phyloP scores from a whole-genome alignment of 352 stramenopile genomes.

The Globisporangium rhizosaccharum region DNA sequence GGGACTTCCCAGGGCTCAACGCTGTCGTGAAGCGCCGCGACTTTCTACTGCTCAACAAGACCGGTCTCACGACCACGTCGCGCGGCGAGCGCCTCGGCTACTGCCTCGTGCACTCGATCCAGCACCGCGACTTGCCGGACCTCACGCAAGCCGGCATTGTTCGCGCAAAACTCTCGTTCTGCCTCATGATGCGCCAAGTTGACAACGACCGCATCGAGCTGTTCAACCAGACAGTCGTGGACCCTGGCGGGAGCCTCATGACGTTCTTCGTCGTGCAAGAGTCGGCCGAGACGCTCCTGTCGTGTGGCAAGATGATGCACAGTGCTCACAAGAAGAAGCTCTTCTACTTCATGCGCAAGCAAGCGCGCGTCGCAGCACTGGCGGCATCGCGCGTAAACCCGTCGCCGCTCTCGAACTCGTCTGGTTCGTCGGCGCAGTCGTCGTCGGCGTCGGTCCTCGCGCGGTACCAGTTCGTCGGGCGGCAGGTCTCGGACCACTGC shows the following conservation, averaged over 20 bases:
- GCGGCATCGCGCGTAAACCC: slow-evolving; percentile 2
- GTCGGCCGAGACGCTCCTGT: slow-evolving; percentile 18
- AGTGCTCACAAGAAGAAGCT: slow-evolving; percentile 52
- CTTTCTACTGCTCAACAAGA: slow-evolving; percentile 32
- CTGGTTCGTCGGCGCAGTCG: background rate
- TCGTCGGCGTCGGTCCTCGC: slow-evolving; percentile 17
- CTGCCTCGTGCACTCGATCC: slow-evolving; percentile 44
- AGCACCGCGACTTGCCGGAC: slow-evolving; percentile 39
- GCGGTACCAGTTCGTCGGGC: background rate
- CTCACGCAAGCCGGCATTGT: slow-evolving; percentile 29
- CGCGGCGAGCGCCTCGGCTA: slow-evolving; percentile 44
- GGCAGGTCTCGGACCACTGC: slow-evolving; percentile 18
- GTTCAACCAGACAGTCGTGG: slow-evolving; percentile 33
- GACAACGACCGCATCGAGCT: slow-evolving; percentile 31
- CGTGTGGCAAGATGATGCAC: slow-evolving; percentile 25
- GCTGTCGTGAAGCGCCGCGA: slow-evolving; percentile 40
- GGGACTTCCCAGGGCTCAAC: slow-evolving; percentile 23
- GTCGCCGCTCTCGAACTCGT: slow-evolving; percentile 18
- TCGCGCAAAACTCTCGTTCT: slow-evolving; percentile 36
- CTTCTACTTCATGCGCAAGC: slow-evolving; percentile 32
- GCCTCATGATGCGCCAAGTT: slow-evolving; percentile 35
- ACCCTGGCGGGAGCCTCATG: slow-evolving; percentile 28
- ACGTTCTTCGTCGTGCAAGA: slow-evolving; percentile 36
- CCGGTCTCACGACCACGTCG: slow-evolving; percentile 31
- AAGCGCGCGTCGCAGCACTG: background rate